These are phyloP conservation scores for Penicillium antarcticum DNA, from an alignment of 495 filamentous ascomycete species.

Conservation along the genomic window DNA sequence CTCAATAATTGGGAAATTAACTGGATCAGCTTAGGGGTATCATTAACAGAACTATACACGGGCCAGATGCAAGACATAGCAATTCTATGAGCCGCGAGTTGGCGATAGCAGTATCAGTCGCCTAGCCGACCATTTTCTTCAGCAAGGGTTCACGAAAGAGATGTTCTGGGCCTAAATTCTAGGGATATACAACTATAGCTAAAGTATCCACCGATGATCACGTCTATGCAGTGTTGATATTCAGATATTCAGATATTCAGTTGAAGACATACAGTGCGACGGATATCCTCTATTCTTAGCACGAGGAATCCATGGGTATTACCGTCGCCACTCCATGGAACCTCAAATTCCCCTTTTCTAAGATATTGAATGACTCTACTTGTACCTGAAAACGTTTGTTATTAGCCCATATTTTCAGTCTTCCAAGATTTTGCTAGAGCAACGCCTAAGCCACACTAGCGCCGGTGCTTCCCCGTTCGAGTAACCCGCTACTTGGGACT, in stretches of 20 bases:
- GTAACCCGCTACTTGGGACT: not conserved
- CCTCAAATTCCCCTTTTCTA: not conserved
- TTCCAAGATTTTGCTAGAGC: not conserved
- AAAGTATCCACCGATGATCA: not conserved
- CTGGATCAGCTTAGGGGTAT: not conserved
- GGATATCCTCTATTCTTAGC: constrained; percentile 1
- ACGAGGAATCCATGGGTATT: not conserved
- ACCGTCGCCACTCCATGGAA: not conserved
- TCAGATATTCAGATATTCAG: too few relatives aligned
- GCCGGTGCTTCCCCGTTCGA: not conserved
- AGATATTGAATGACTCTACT: too few relatives aligned
- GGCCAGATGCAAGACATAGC: too few relatives aligned
- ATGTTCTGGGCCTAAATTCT: not conserved
- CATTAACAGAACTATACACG: too few relatives aligned
- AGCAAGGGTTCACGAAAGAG: not conserved
- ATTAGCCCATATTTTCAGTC: too few relatives aligned
- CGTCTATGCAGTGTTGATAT: not conserved
- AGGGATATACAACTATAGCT: not conserved
- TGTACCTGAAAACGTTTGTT: too few relatives aligned
- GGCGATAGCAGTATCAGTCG: not conserved
- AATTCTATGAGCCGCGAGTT: too few relatives aligned
- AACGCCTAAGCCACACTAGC: constrained; percentile 5
- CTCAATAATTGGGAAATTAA: not conserved
- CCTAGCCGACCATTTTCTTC: not conserved
- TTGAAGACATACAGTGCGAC: not conserved